Conservation (phyloP, 805 yeast species). For the Lipomyces starkeyi region DNA sequence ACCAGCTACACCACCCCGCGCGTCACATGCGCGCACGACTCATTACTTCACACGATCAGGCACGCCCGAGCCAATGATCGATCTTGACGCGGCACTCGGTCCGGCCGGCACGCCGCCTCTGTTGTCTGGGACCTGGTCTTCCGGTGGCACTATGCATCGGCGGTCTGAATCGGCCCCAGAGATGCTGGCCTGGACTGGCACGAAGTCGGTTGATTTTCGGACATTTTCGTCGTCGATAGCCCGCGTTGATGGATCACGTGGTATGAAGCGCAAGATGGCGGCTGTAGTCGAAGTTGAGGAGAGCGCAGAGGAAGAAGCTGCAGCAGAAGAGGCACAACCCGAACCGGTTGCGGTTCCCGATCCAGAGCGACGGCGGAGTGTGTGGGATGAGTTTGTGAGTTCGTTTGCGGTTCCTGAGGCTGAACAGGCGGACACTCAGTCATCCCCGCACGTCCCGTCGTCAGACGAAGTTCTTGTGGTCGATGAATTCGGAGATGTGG, state of each 20-base stretch:
- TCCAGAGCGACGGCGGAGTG: constrained; percentile 22
- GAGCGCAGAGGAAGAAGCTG: constrained; percentile 15
- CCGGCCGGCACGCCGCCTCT: constrained; percentile 45
- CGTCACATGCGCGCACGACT: constrained; percentile 34
- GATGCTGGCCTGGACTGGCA: constrained; percentile 41
- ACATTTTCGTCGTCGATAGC: constrained; percentile 25
- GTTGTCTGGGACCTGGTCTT: constrained; percentile 24
- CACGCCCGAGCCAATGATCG: constrained; percentile 62
- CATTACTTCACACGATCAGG: constrained; percentile 32
- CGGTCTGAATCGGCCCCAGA: constrained; percentile 66
- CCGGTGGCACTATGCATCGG: constrained; percentile 48
- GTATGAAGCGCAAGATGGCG: constrained; percentile 42
- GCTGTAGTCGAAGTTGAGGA: constrained; percentile 41
- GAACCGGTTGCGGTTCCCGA: background rate
- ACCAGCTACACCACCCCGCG: constrained; percentile 36
- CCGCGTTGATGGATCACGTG: constrained; percentile 25
- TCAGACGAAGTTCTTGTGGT: constrained; percentile 29
- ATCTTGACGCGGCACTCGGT: constrained; percentile 59
- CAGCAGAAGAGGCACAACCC: background rate
- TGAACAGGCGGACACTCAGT: background rate
- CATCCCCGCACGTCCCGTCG: constrained; percentile 1
- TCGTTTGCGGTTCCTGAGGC: constrained; percentile 37
- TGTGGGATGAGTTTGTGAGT: constrained; percentile 36
- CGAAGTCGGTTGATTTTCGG: constrained; percentile 25
- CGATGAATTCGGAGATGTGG: constrained; percentile 29